Base-by-base conservation (phyloP, 176 grass and related monocot genomes). In the Oryza officinalis region DNA sequence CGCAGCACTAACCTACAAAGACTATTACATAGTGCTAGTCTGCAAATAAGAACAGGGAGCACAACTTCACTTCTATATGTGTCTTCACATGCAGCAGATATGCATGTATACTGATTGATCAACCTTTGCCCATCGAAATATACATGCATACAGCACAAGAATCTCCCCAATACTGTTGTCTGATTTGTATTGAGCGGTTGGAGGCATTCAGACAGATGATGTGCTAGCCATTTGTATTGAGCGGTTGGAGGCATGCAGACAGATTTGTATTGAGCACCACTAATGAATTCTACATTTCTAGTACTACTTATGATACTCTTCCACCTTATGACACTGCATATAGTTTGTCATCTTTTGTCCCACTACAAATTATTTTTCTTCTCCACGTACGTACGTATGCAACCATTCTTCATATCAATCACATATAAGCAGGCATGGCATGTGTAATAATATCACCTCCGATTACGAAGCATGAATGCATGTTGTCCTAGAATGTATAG, bases 1-100 rank as follows among this genome's bases (percentile, higher is more conserved):
- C 38, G 85, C 13, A 20, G 45, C 85, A 86, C 85, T 75, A 60
- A 68, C 85, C 85, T 27, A 27, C 13, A 59, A 2, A 43, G 1
- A 57, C 43, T 61, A 33, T 33, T 33, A 2, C 22, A 23, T n/a
- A n/a, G 57, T 23, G 20, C 22, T 23, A 60, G 22, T 18, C 70
- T 2, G 8, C 14, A 28, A 47, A 49, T 13, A 27, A 2, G 7
- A 17, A 46, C 20, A 25, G n/a, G 11, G 27, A 31, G 30, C 1
- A 30, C 18, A 32, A 26, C 46, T 20, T 23, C 49, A 49, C 31
- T 4, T 30, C 30, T 23, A 25, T n/a, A n/a, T n/a, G n/a, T n/a
- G n/a, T n/a, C n/a, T n/a, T n/a, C n/a, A 72, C 67, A 72, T 74
- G 59, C 84, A 30, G 52, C 5, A 57, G 52, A 57, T 57, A 57